Percentiles rank a stretch among this genome's conserved stretches.
These are phyloP conservation scores for Vitis hybrid DNA, from an alignment of 177 flowering plant species.

Conservation along the genomic window DNA sequence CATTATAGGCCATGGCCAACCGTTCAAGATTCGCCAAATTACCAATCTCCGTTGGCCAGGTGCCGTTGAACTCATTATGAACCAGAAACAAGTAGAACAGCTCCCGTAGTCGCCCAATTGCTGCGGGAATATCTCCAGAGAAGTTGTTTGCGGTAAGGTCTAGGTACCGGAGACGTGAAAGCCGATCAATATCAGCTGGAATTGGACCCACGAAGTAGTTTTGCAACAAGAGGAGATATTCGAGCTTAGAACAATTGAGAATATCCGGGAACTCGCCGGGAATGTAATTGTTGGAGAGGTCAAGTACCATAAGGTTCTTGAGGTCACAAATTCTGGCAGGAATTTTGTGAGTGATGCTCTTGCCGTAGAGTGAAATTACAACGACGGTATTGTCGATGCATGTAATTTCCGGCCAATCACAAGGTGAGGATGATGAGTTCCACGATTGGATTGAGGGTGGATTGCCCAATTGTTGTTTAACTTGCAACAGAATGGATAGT, in stretches of 20 bases:
- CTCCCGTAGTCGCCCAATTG: conserved; percentile 21
- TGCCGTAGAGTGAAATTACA: conserved; percentile 20
- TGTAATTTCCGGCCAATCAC: conserved; percentile 41
- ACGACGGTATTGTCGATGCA: conserved; percentile 36
- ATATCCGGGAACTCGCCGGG: conserved; percentile 37
- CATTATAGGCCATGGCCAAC: conserved; percentile 25
- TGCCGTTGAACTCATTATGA: conserved; percentile 33
- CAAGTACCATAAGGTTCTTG: conserved; percentile 28
- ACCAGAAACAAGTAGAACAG: conserved; percentile 17
- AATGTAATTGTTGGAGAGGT: conserved; percentile 30
- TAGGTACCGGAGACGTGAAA: conserved; percentile 24
- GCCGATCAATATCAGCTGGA: conserved; percentile 34
- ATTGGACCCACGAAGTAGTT: conserved; percentile 42
- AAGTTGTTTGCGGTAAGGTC: conserved; percentile 42
- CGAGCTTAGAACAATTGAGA: conserved; percentile 37
- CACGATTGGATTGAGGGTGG: conserved; percentile 39
- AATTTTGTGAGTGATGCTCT: conserved; percentile 22
- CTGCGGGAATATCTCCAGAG: conserved; percentile 41
- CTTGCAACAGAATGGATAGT: conserved; percentile 23
- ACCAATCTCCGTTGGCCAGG: conserved; percentile 37
- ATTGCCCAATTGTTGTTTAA: conserved; percentile 31
- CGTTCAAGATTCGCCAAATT: conserved; percentile 30
- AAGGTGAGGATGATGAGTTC: conserved; percentile 43
- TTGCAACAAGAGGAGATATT: conserved; percentile 33
- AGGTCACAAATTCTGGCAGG: conserved; percentile 38